These are phyloP conservation scores for Taphrina deformans DNA, from an alignment of 1,139 yeast species.

Conservation along the genomic window DNA sequence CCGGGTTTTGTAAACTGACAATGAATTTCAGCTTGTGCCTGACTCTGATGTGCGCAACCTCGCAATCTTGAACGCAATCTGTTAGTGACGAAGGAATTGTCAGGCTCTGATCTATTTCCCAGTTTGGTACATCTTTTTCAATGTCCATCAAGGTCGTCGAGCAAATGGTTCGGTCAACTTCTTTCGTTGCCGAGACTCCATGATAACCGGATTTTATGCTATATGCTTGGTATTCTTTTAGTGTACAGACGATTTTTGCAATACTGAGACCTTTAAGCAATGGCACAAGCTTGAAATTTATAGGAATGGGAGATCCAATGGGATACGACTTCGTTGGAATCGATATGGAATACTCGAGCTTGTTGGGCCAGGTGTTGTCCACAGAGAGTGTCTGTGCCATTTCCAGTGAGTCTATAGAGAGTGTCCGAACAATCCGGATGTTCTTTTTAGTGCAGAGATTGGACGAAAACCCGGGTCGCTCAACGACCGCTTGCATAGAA, in stretches of 20 bases:
- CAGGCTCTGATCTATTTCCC: constrained; percentile 69
- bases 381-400: constrained; percentile 89
- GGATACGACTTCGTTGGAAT: constrained; percentile 89
- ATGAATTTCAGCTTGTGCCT: constrained; percentile 68
- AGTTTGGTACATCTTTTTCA: constrained; percentile 56
- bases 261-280: constrained; percentile 73
- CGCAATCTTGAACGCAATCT: constrained; percentile 82
- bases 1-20: constrained; percentile 67
- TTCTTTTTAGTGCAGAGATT: constrained; percentile 69
- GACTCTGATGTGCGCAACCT: constrained; percentile 60
- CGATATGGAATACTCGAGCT: constrained; percentile 84
- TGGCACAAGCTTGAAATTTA: constrained; percentile 74
- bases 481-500: constrained; percentile 74
- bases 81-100: constrained; percentile 70
- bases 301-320: constrained; percentile 74
- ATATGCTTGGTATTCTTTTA: constrained; percentile 67
- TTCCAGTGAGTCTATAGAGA: constrained; percentile 85
- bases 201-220: constrained; percentile 56
- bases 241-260: constrained; percentile 66
- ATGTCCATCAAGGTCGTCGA: constrained; percentile 44
- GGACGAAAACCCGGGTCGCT: constrained; percentile 74
- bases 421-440: constrained; percentile 79
- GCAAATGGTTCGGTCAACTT: constrained; percentile 48
- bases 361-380: constrained; percentile 93
- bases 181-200: constrained; percentile 40